Base-by-base conservation (phyloP, 768 basidiomycete genomes). In the Ramaria sp. region DNA sequence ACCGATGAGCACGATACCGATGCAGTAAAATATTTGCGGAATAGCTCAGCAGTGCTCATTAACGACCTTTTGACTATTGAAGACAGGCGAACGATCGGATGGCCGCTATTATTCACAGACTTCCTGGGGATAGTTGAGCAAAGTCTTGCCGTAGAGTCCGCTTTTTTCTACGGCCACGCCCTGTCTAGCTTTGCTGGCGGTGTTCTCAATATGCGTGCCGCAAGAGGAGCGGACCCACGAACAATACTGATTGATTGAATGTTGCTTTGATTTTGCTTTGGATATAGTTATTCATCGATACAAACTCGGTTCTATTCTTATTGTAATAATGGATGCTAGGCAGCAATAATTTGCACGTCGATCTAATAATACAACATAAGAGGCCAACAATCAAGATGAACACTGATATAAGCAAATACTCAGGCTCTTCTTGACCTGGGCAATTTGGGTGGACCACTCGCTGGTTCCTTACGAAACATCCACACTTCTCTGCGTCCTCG, bases 401-500 rank as follows among this genome's bases (percentile, higher is more conserved):
- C 18, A 4, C 42, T n/a, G 42, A 43, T 10, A 25, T 8, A 18
- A 25, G 24, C n/a, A 43, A 42, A 43, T 25, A 13, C 24, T n/a
- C 9, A 18, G 16, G 18, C 42, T 18, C 28, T 27, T 47, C 2
- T 24, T 44, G n/a, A 9, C 42, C 45, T 25, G 16, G 45, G 45
- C 20, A 27, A 12, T 47, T 27, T 25, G 45, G 32, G 32, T 34
- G 32, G 32, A 34, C 39, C 20, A 16, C 13, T 7, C n/a, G 39
- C 16, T 2, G 13, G 28, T 5, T 34, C 28, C 28, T 80, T 71
- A 59, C 75, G 76, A 70, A 88, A 85, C 24, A 88, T 71, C 69
- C 85, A 78, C 15, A 85, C 60, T 63, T 87, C 85, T 61, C 72
- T 77, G 55, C 74, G 72, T 15, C 66, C 61, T 15, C 70, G 66